These are phyloP conservation scores for Fremontodendron californicum DNA, from an alignment of 345 rosid species.

Conservation along the genomic window DNA sequence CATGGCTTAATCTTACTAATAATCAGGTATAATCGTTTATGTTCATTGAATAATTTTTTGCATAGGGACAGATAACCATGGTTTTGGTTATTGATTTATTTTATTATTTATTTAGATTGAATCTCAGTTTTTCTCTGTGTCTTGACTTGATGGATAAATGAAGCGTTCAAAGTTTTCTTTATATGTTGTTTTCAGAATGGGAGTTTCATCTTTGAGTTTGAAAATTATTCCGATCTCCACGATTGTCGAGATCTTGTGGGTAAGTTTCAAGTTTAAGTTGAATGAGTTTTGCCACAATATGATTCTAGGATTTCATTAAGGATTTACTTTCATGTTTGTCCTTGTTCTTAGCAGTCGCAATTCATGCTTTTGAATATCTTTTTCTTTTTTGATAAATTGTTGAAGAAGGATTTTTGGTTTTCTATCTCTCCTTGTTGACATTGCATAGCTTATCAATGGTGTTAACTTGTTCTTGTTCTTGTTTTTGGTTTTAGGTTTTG, in stretches of 20 bases:
- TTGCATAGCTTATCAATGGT: background rate
- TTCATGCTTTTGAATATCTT: background rate
- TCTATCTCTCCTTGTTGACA: background rate
- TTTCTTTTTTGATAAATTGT: background rate
- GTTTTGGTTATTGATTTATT: too few species aligned
- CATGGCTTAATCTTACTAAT: conserved; percentile 80
- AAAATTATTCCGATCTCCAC: conserved; percentile 68
- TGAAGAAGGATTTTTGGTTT: background rate
- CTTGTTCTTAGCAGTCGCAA: background rate
- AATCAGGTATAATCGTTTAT: conserved; percentile 44
- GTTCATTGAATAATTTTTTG: conserved; percentile 9
- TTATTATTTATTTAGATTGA: background rate
- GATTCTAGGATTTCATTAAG: conserved; percentile 1
- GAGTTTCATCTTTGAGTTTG: conserved; percentile 82
- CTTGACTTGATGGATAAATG: background rate
- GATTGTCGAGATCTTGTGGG: conserved; percentile 76
- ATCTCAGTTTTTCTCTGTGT: background rate
- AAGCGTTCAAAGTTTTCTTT: background rate
- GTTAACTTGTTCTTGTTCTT: background rate
- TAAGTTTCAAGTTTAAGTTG: conserved; percentile 29
- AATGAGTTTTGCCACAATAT: background rate
- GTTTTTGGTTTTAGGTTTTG: background rate
- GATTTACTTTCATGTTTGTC: background rate
- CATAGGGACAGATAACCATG: background rate
- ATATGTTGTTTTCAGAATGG: conserved; percentile 46